Evolutionary conservation across 2,329 filamentous ascomycete genomes (phyloP).

Genomic region (Herpotrichia juniperi): DNA sequence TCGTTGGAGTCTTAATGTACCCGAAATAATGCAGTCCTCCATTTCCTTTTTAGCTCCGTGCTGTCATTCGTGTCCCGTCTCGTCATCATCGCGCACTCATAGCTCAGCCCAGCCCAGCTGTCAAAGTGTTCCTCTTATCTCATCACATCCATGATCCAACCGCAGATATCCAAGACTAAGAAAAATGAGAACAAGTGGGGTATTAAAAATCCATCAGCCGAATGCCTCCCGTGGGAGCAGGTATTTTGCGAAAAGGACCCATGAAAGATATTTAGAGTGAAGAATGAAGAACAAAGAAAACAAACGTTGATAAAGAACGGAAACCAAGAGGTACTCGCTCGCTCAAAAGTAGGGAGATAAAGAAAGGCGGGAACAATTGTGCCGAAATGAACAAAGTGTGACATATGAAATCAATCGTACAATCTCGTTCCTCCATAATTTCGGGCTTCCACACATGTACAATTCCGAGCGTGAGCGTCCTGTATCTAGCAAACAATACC

Average conservation of each 20-base stretch:
- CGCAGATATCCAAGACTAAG: not conserved
- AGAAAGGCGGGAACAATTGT: not conserved
- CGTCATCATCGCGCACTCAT: conserved; percentile 1
- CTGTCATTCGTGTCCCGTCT: conserved; percentile 1
- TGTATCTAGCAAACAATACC: conserved; percentile 44
- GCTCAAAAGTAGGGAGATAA: conserved; percentile 8
- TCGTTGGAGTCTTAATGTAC: not conserved
- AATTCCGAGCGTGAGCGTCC: conserved; percentile 42
- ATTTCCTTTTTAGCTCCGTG: not conserved
- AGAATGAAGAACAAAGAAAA: conserved; percentile 1
- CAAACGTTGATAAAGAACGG: conserved; percentile 1
- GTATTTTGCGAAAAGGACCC: conserved; percentile 18
- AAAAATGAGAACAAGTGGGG: conserved; percentile 10
- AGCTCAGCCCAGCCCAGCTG: not conserved
- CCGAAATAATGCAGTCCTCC: not conserved
- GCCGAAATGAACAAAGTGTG: conserved; percentile 3
- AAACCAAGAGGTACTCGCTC: conserved; percentile 10
- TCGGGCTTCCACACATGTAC: conserved; percentile 30
- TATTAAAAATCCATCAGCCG: conserved; percentile 23
- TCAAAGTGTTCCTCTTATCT: not conserved
- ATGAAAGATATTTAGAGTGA: conserved; percentile 4
- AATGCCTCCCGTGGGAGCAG: conserved; percentile 20
- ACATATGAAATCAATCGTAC: conserved; percentile 32
- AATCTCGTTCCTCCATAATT: conserved; percentile 24
- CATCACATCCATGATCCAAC: too few species aligned